These are phyloP conservation scores for Lavandula angustifolia DNA, from an alignment of 257 asterid species.

Conservation along the genomic window DNA sequence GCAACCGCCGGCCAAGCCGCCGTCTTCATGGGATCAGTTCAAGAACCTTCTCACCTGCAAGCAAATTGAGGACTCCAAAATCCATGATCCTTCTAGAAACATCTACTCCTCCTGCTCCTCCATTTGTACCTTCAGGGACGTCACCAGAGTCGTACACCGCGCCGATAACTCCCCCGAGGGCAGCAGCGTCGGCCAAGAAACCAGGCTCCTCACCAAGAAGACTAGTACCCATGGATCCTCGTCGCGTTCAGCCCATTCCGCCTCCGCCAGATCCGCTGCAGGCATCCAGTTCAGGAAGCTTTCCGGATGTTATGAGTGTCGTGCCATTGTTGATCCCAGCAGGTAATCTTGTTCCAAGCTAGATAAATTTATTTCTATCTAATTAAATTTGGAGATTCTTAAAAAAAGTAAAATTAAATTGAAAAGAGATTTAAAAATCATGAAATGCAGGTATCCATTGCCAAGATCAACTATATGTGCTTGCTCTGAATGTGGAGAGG, in stretches of 20 bases:
- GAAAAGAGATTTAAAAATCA: not conserved
- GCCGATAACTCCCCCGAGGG: constrained; percentile 78
- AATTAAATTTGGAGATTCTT: too few species aligned
- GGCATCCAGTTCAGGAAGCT: constrained; percentile 84
- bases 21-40: constrained; percentile 89
- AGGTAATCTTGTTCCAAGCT: constrained; percentile 39
- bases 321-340: constrained; percentile 73
- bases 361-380: too few species aligned
- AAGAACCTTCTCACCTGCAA: constrained; percentile 81
- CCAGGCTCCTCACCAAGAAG: constrained; percentile 56
- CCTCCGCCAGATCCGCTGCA: constrained; percentile 30
- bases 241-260: constrained; percentile 35
- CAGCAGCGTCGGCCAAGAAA: constrained; percentile 56
- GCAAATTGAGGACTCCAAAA: constrained; percentile 54
- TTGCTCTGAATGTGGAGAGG: constrained; percentile 89
- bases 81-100: constrained; percentile 65
- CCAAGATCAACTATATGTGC: constrained; percentile 79
- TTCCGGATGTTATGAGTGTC: constrained; percentile 93
- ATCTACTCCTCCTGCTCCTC: constrained; percentile 53
- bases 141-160: constrained; percentile 67
- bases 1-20: constrained; percentile 36
- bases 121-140: constrained; percentile 67
- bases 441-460: constrained; percentile 58
- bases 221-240: constrained; percentile 46
- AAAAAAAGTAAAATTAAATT: too few species aligned